Evolutionary conservation across 2,329 filamentous ascomycete genomes (phyloP).

Genomic region (Cladosporium sp.): DNA sequence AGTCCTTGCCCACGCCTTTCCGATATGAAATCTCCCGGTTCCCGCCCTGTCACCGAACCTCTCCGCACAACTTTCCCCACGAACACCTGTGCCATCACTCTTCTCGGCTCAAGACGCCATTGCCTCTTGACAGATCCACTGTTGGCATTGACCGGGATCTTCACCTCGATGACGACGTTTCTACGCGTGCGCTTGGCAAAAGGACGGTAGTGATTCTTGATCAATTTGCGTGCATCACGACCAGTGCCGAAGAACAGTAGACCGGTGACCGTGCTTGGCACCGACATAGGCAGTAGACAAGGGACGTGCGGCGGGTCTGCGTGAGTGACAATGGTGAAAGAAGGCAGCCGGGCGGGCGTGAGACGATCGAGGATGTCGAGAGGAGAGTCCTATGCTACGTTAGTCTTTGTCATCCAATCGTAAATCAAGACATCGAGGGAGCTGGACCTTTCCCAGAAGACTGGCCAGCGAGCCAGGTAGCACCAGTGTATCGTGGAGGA

Average conservation of each 20-base stretch:
- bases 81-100: slow-evolving; percentile 18
- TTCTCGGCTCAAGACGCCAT: slow-evolving; percentile 16
- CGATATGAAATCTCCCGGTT: neutral
- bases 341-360: slow-evolving; percentile 19
- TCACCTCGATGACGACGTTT: slow-evolving; percentile 22
- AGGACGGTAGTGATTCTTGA: slow-evolving; percentile 23
- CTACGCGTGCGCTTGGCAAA: neutral
- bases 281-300: neutral
- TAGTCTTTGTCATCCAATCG: neutral
- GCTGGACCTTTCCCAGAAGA: slow-evolving; percentile 21
- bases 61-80: neutral
- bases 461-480: slow-evolving; percentile 38
- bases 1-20: neutral
- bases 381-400: slow-evolving; percentile 10
- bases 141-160: neutral
- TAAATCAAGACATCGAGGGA: neutral
- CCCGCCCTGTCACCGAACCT: neutral
- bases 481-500: slow-evolving; percentile 46
- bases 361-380: slow-evolving; percentile 20
- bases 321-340: neutral
- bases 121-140: neutral
- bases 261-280: slow-evolving; percentile 20
- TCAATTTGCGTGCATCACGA: slow-evolving; percentile 14
- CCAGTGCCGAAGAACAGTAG: slow-evolving; percentile 25
- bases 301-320: neutral